Evolutionary conservation across 148 eudicot genomes (phyloP).

Genomic region (Persicaria tinctoria): DNA sequence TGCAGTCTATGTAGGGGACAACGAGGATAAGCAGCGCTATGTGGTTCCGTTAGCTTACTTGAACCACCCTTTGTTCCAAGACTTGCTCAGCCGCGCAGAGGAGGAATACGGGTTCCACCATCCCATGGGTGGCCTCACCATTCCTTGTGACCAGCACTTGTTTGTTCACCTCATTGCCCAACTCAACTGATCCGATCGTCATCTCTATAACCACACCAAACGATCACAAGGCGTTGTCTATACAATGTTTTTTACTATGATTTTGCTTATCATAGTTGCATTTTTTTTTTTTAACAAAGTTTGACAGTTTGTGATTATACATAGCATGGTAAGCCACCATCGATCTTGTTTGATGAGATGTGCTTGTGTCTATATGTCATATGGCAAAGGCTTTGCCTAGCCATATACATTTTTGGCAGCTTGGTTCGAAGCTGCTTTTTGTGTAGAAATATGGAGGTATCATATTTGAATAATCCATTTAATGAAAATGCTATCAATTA

Average conservation of each 20-base stretch:
- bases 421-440: slow-evolving; percentile 2
- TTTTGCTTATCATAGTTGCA: not conserved
- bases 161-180: slow-evolving; percentile 7
- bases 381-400: slow-evolving; percentile 4
- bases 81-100: slow-evolving; percentile 38
- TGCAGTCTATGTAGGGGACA: slow-evolving; percentile 44
- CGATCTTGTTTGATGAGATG: slow-evolving; percentile 1
- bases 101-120: slow-evolving; percentile 60
- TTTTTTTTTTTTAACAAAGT: not conserved
- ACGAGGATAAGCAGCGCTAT: slow-evolving; percentile 34
- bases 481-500: not conserved
- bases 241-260: not conserved
- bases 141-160: slow-evolving; percentile 40
- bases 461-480: not conserved
- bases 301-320: not conserved
- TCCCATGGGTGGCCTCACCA: slow-evolving; percentile 46
- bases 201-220: not conserved
- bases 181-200: not conserved
- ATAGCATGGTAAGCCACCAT: slow-evolving; percentile 7
- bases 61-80: slow-evolving; percentile 40
- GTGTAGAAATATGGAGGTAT: slow-evolving; percentile 1
- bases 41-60: slow-evolving; percentile 44
- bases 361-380: not conserved
- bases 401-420: slow-evolving; percentile 4
- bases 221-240: not conserved